phyloP scores from a whole-genome alignment of 2,329 filamentous ascomycete genomes.

The Nothopassalora personata region DNA sequence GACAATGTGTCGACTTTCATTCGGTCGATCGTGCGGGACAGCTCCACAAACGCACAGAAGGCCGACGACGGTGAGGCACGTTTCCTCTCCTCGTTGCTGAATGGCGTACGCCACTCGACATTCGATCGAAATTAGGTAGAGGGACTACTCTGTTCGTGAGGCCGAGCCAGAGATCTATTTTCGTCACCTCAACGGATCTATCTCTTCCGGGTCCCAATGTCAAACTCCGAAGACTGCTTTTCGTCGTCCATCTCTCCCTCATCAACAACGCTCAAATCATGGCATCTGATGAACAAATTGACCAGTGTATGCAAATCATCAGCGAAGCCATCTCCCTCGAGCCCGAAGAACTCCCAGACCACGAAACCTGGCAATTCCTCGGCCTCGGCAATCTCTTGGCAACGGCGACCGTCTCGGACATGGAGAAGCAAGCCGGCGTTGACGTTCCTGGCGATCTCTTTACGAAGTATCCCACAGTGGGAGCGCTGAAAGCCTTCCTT shows the following conservation, averaged over 20 bases:
- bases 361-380: conserved; percentile 31
- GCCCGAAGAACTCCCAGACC: conserved; percentile 25
- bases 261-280: neutral
- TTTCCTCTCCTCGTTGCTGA: too few species aligned
- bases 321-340: conserved; percentile 28
- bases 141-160: too few species aligned
- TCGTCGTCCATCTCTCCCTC: neutral
- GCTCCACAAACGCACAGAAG: too few species aligned
- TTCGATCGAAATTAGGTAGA: too few species aligned
- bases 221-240: neutral
- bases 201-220: neutral
- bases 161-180: too few species aligned
- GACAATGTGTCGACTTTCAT: too few species aligned
- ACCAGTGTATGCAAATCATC: conserved; percentile 24
- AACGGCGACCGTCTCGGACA: conserved; percentile 25
- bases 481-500: conserved; percentile 22
- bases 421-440: conserved; percentile 21
- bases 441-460: conserved; percentile 23
- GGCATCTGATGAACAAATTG: conserved; percentile 18
- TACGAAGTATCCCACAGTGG: conserved; percentile 23
- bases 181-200: neutral
- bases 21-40: too few species aligned
- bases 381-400: conserved; percentile 27
- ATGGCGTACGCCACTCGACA: too few species aligned
- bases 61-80: too few species aligned